A percentile compares a stretch with the other conserved stretches of the same genome.
phyloP scores from a whole-genome alignment of 768 basidiomycete genomes.

The Termitomyces sp. region DNA sequence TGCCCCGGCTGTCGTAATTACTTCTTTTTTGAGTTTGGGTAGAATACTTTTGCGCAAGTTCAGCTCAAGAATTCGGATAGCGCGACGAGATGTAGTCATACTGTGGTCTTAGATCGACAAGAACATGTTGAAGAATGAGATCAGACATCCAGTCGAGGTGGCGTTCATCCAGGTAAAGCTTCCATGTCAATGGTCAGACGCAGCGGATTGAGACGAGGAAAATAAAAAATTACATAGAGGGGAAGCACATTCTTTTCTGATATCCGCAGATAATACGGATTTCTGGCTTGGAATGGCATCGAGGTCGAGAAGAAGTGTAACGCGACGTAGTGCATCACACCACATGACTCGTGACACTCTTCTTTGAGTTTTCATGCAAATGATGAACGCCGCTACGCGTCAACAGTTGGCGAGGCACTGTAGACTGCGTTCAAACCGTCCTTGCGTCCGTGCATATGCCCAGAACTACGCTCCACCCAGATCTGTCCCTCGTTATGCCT shows the following conservation, averaged over 20 bases:
- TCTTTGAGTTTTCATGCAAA: not conserved
- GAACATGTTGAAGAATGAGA: constrained; percentile 67
- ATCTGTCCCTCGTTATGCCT: not conserved
- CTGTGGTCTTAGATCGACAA: constrained; percentile 76
- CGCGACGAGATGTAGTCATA: constrained; percentile 14
- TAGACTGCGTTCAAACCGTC: not conserved
- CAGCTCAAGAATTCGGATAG: not conserved
- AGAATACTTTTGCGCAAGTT: constrained; percentile 49
- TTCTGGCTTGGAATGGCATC: constrained; percentile 72
- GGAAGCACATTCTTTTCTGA: constrained; percentile 72
- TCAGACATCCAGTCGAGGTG: constrained; percentile 94
- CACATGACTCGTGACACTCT: constrained; percentile 10
- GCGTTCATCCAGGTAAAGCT: constrained; percentile 73
- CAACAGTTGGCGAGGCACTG: constrained; percentile 4
- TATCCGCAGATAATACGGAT: constrained; percentile 79
- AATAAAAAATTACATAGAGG: constrained; percentile 43
- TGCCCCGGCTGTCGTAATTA: constrained; percentile 37
- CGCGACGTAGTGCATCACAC: constrained; percentile 4
- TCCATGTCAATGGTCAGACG: not conserved
- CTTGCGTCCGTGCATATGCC: constrained; percentile 3
- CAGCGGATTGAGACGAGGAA: constrained; percentile 22
- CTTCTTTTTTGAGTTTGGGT: constrained; percentile 61
- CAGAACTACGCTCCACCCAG: not conserved
- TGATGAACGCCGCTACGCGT: constrained; percentile 9
- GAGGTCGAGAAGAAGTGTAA: not conserved